These are phyloP conservation scores for Durotheca rogersii DNA, from an alignment of 495 filamentous ascomycete genomes.

Conservation along the genomic window DNA sequence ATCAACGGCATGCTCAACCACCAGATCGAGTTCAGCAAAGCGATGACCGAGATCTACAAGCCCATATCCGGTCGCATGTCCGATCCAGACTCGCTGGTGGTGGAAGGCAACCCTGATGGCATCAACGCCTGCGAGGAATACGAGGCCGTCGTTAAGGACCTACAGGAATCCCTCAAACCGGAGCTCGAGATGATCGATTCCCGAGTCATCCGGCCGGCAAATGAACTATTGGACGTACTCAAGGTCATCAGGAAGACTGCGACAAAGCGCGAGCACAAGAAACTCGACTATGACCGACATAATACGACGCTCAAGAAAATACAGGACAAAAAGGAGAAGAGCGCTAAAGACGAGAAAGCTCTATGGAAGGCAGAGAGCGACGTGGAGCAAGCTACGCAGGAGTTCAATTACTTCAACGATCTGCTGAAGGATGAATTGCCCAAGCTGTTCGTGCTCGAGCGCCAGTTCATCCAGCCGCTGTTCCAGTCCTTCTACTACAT, in stretches of 20 bases:
- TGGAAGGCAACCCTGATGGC: conserved; percentile 88
- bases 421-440: conserved; percentile 94
- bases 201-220: conserved; percentile 87
- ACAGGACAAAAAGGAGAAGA: conserved; percentile 96
- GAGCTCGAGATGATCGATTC: conserved; percentile 98
- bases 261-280: conserved; percentile 92
- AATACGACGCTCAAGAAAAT: conserved; percentile 83
- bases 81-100: conserved; percentile 78
- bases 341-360: conserved; percentile 94
- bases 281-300: conserved; percentile 92
- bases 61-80: conserved; percentile 95
- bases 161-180: conserved; percentile 82
- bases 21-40: conserved; percentile 98
- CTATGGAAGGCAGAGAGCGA: conserved; percentile 94
- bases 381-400: conserved; percentile 87
- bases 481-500: conserved; percentile 99
- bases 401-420: conserved; percentile 96
- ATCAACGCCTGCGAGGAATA: conserved; percentile 97
- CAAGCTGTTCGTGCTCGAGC: conserved; percentile 86
- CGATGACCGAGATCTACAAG: conserved; percentile 94
- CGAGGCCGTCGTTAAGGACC: conserved; percentile 83
- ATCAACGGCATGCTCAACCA: conserved; percentile 98
- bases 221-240: conserved; percentile 91
- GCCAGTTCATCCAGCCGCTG: conserved; percentile 93
- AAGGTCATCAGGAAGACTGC: conserved; percentile 90